Conservation (phyloP, 257 asterid genomes). For the Primulina tabacum region DNA sequence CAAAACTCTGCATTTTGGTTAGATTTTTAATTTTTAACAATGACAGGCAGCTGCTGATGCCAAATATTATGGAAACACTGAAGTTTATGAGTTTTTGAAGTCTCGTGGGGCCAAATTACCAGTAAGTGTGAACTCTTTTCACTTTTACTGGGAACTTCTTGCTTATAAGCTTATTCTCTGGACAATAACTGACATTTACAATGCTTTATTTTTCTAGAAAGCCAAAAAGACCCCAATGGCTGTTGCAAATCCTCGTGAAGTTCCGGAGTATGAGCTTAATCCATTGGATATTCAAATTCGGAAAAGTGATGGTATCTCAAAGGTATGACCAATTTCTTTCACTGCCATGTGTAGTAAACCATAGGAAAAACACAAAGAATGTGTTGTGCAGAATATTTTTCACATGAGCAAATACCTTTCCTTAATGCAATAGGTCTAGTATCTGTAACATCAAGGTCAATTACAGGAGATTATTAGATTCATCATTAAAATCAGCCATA, state of each 20-base stretch:
- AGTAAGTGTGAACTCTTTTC: constrained; percentile 40
- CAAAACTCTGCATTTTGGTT: neutral
- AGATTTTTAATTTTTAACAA: constrained; percentile 17
- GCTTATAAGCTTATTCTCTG: constrained; percentile 16
- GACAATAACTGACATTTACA: constrained; percentile 26
- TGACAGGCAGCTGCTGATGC: constrained; percentile 98
- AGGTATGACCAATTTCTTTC: constrained; percentile 47
- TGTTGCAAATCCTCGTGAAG: constrained; percentile 93
- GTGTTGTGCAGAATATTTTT: no score
- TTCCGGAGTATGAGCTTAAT: constrained; percentile 96
- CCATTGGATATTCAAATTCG: constrained; percentile 91
- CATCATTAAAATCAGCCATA: no score
- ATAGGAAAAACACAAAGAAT: no score
- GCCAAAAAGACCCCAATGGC: constrained; percentile 93
- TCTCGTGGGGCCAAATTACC: constrained; percentile 92
- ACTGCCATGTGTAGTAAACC: neutral
- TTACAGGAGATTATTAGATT: no score
- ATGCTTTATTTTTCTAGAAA: constrained; percentile 52
- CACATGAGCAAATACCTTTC: no score
- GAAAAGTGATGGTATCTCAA: constrained; percentile 83
- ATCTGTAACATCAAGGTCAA: no score
- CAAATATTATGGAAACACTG: constrained; percentile 84
- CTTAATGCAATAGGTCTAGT: no score
- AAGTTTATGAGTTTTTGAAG: constrained; percentile 75
- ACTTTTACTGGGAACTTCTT: constrained; percentile 20